Evolutionary conservation across 495 filamentous ascomycete species (phyloP), one percentile per base, ranked within the genome.

Genomic region (Neurospora pannonica): DNA sequence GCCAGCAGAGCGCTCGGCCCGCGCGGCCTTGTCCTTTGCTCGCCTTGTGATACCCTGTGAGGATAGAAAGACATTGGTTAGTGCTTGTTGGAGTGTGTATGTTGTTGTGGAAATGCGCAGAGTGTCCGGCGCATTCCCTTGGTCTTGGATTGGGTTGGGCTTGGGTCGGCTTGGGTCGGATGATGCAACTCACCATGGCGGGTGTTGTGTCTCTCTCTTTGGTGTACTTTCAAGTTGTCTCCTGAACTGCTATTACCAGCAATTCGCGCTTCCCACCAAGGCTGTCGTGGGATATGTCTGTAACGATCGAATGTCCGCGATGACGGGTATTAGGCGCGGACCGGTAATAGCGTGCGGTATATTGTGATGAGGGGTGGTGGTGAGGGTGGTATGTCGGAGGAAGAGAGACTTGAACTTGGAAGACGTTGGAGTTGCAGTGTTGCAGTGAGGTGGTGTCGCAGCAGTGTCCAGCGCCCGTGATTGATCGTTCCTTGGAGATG

Each of bases 21-120:
- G 90, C 76, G 89, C 91, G 80, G 89, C 91, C 77, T 90, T 88
- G 69, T 88, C 84, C 79, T 88, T 89, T 71, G 84, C 84, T 76
- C 87, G 83, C 78, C 85, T 81, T 81, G 86, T 89, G 78, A 88
- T 88, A 84, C 82, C 87, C 87, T 89, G 78, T 19, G 36, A 75
- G 38, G 9, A 17, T 67, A 34, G 54, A 9, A 9, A 67, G 54
- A 67, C 54, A 19, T 67, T 67, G 15, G 54, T 67, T 67, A 67
- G 34, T 62, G 74, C n/a, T 46, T 48, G 72, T 67, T 6, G 28
- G 7, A 62, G 6, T 34, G 28, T 19, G 15, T 34, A 34, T 31
- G 28, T 19, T 34, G 13, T 34, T 34, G 15, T 34, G 54, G 15
- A n/a, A 7, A 43, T 43, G 42, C 19, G 17, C 7, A 43, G 42